Percentiles rank a stretch among this genome's conserved stretches.
phyloP scores from a whole-genome alignment of 129 eudicot genomes.

The Calendula officinalis region DNA sequence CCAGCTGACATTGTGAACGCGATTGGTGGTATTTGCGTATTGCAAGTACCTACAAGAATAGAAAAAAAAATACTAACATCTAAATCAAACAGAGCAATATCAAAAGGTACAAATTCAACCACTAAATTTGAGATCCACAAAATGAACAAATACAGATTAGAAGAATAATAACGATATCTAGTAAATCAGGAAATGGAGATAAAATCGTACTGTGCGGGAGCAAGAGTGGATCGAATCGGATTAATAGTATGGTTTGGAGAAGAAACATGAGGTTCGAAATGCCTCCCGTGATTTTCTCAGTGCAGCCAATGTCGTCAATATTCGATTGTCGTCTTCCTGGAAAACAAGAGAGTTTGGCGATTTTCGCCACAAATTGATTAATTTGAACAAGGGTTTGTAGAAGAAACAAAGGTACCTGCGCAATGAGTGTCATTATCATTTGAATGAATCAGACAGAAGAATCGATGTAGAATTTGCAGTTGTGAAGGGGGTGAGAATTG shows the following conservation, averaged over 20 bases:
- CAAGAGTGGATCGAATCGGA: slow-evolving; percentile 50
- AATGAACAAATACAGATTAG: background rate
- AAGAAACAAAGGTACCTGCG: too few relatives aligned
- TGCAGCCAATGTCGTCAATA: slow-evolving; percentile 70
- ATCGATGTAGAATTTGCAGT: background rate
- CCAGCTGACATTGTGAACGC: too few relatives aligned
- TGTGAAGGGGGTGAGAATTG: background rate
- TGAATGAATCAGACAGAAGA: too few relatives aligned
- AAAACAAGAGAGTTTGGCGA: background rate
- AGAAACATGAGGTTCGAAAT: slow-evolving; percentile 45
- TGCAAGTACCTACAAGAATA: too few relatives aligned
- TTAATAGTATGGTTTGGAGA: slow-evolving; percentile 44
- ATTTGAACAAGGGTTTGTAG: too few relatives aligned
- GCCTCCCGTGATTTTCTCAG: slow-evolving; percentile 65
- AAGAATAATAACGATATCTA: background rate
- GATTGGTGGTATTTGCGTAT: too few relatives aligned
- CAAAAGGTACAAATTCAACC: too few relatives aligned
- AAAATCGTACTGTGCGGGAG: slow-evolving; percentile 44
- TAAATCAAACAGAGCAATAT: background rate
- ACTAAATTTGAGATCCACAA: background rate
- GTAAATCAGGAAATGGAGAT: slow-evolving; percentile 5
- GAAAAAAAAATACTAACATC: background rate
- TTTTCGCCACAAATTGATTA: slow-evolving; percentile 15
- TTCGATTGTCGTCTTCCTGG: slow-evolving; percentile 14
- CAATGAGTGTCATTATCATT: too few relatives aligned